Evolutionary conservation across 2,329 filamentous ascomycete genomes (phyloP), one percentile per base, ranked within the genome.

Genomic region (Cytospora paraplurivora): DNA sequence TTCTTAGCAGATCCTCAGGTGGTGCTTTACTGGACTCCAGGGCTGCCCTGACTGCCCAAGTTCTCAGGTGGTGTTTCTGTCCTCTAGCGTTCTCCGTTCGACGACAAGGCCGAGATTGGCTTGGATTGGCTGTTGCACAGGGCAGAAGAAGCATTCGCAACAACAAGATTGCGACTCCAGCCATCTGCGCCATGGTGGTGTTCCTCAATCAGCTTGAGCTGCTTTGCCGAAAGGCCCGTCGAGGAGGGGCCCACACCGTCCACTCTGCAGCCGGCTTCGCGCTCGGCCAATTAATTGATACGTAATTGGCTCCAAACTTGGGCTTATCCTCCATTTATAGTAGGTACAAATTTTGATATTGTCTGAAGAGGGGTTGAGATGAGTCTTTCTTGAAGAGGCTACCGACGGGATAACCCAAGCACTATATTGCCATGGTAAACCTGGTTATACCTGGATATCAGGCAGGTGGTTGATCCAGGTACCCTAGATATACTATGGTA

Each of bases 121-220:
- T 47, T 47, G 44, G 44, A 19, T 44, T 47, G 44, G 21, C 44
- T n/a, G 44, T 47, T 47, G 44, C 44, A 47, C 44, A 47, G 44
- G 44, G 44, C 44, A 47, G 44, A 17, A 47, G 44, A 19, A 47
- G 44, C 17, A 6, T 44, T 44, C 10, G 17, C 41, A 44, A n/a
- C 17, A 19, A 44, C 17, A 44, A 47, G 44, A 47, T 47, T 47
- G 44, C 8, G 44, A 47, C n/a, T 47, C 44, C 44, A 47, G 44
- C n/a, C 44, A 47, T n/a, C 11, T 10, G n/a, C 44, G n/a, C 44
- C n/a, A 47, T 10, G 21, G 17, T 47, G 17, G 13, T 47, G 15
- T 21, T 47, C 21, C 6, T 47, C n/a, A 47, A 2, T 4, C 35
- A 21, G 12, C 17, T 17, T 27, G 27, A 19, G n/a, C 44, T 47